phyloP scores from a whole-genome alignment of 106 monocot genomes.

The Platanthera guangdongensis region DNA sequence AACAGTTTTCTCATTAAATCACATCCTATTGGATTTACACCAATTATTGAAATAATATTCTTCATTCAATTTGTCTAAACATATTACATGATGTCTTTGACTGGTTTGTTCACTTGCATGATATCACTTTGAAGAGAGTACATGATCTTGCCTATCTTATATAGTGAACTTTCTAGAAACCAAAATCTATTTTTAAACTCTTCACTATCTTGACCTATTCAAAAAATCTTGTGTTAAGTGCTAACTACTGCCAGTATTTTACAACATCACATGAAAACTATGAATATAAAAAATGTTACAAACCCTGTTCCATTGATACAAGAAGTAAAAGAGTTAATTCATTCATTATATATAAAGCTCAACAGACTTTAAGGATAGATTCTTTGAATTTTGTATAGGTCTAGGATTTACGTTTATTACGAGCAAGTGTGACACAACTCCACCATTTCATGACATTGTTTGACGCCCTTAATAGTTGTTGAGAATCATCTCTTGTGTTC shows the following conservation, averaged over 20 bases:
- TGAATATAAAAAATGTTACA: neutral
- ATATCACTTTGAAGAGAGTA: too few species aligned
- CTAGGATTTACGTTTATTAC: constrained; percentile 45
- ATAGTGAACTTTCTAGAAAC: too few species aligned
- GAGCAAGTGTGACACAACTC: constrained; percentile 39
- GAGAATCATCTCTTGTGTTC: constrained; percentile 55
- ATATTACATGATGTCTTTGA: too few species aligned
- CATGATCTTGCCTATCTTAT: too few species aligned
- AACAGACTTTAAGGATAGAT: neutral
- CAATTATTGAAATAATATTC: too few species aligned
- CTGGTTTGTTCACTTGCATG: too few species aligned
- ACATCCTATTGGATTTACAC: too few species aligned
- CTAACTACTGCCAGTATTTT: neutral
- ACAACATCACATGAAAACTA: neutral
- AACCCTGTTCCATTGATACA: neutral
- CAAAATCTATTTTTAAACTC: constrained; percentile 71
- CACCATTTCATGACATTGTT: constrained; percentile 40
- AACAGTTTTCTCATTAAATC: too few species aligned
- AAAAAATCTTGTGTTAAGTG: constrained; percentile 6
- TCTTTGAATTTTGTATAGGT: neutral
- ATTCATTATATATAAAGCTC: neutral
- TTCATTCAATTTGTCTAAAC: too few species aligned
- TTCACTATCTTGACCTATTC: constrained; percentile 62
- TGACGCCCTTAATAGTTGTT: constrained; percentile 60
- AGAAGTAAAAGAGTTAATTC: neutral